Conservation (phyloP, 2,329 filamentous ascomycete species). For the Diaporthe vexans region DNA sequence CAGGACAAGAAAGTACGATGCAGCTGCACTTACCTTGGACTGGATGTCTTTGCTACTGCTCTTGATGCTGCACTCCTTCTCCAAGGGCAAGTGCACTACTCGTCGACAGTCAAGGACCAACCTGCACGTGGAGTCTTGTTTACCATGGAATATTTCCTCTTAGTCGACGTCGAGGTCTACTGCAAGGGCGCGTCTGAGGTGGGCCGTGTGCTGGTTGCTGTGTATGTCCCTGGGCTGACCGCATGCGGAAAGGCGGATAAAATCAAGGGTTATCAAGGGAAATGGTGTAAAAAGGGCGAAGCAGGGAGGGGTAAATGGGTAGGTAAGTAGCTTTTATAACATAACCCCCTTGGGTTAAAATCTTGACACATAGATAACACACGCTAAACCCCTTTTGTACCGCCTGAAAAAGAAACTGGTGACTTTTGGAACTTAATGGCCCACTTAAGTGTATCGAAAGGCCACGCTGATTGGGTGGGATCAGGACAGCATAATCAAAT, state of each 20-base stretch:
- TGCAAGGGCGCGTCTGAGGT: not conserved
- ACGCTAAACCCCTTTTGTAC: not conserved
- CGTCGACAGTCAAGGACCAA: not conserved
- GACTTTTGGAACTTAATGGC: not conserved
- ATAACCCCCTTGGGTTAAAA: not conserved
- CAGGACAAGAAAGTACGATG: not conserved
- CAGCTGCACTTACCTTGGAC: not conserved
- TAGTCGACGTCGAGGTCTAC: not conserved
- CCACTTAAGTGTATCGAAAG: not conserved
- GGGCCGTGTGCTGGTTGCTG: not conserved
- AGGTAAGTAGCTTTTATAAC: slow-evolving; percentile 11
- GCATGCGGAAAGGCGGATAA: not conserved
- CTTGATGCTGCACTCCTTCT: not conserved
- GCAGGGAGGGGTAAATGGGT: slow-evolving; percentile 12
- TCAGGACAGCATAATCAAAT: not conserved
- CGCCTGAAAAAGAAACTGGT: not conserved
- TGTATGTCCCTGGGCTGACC: not conserved
- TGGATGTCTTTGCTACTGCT: not conserved
- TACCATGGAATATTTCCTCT: not conserved
- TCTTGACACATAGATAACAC: not conserved
- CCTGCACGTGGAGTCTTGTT: not conserved
- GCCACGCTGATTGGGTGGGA: not conserved
- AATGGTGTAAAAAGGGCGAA: not conserved
- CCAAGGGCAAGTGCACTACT: not conserved
- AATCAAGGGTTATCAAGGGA: slow-evolving; percentile 8